Evolutionary conservation across 108 stramenopile species (phyloP).

Genomic region (Stephanodiscus triporus): DNA sequence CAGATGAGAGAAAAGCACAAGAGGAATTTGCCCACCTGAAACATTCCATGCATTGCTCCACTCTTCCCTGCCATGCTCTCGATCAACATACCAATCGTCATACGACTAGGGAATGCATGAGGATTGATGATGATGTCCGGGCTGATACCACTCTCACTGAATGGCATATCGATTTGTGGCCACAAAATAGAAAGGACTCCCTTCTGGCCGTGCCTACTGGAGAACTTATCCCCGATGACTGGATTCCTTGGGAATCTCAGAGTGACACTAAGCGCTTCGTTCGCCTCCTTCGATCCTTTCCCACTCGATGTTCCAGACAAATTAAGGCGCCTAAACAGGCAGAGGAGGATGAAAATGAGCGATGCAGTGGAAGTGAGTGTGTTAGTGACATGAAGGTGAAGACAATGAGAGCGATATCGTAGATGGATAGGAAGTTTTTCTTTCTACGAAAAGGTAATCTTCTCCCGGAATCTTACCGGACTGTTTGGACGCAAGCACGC

Average conservation of each 20-base stretch:
- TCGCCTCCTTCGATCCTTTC: conserved; percentile 43
- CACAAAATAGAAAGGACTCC: conserved; percentile 98
- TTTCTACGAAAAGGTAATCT: too few relatives aligned
- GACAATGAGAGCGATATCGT: too few relatives aligned
- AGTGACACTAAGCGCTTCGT: conserved; percentile 76
- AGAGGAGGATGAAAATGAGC: too few relatives aligned
- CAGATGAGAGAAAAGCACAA: background rate
- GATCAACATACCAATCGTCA: conserved; percentile 99
- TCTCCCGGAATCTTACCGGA: conserved; percentile 43
- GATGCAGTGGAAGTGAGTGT: too few relatives aligned
- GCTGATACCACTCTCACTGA: conserved; percentile 95
- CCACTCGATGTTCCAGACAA: conserved; percentile 33
- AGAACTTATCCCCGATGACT: conserved; percentile 99
- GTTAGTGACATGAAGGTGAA: too few relatives aligned
- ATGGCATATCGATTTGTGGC: conserved; percentile 99
- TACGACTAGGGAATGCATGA: conserved; percentile 96
- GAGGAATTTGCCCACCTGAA: conserved; percentile 51
- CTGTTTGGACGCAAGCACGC: conserved; percentile 86
- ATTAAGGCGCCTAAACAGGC: conserved; percentile 19
- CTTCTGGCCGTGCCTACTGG: conserved; percentile 99
- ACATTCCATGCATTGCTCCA: conserved; percentile 95
- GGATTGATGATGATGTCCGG: conserved; percentile 99
- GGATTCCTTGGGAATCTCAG: conserved; percentile 96
- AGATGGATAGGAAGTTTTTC: too few relatives aligned
- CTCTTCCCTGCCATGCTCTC: conserved; percentile 99